phyloP scores from a whole-genome alignment of 495 filamentous ascomycete species.

The Elaphomyces granulatus region DNA sequence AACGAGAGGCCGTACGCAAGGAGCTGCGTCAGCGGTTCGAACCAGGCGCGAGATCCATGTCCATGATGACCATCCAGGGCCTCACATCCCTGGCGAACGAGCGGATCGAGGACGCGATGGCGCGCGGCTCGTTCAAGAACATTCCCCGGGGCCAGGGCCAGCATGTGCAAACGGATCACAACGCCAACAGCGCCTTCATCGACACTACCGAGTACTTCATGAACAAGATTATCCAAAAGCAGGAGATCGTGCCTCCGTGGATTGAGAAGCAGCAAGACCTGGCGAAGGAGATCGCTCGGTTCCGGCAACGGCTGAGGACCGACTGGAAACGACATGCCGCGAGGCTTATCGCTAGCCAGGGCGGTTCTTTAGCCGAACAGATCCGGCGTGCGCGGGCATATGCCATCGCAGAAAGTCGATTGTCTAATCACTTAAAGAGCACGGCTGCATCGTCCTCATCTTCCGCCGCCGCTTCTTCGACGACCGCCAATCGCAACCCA shows the following conservation, averaged over 20 bases:
- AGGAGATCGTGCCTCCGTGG: constrained; percentile 50
- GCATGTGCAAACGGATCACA: constrained; percentile 57
- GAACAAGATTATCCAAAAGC: constrained; percentile 96
- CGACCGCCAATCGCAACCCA: constrained; percentile 5
- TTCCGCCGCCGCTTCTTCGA: too few relatives aligned
- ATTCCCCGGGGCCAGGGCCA: constrained; percentile 65
- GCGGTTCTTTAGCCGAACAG: constrained; percentile 64
- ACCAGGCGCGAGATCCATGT: constrained; percentile 58
- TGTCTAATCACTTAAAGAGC: constrained; percentile 29
- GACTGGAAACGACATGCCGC: constrained; percentile 87
- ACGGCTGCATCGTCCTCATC: constrained; percentile 28
- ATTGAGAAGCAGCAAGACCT: constrained; percentile 98
- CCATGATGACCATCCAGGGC: constrained; percentile 62
- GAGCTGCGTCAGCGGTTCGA: constrained; percentile 71
- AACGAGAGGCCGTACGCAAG: constrained; percentile 50
- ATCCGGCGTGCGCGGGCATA: constrained; percentile 57
- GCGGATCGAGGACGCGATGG: constrained; percentile 87
- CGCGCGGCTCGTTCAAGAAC: constrained; percentile 78
- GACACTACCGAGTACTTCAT: constrained; percentile 97
- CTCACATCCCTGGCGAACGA: constrained; percentile 78
- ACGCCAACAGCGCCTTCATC: constrained; percentile 76
- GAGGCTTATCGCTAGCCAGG: constrained; percentile 61
- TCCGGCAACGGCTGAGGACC: constrained; percentile 56
- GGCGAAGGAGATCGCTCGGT: constrained; percentile 47
- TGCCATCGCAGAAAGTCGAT: constrained; percentile 51